phyloP scores from a whole-genome alignment of 2,329 filamentous ascomycete species.

The Aspergillus sp. region DNA sequence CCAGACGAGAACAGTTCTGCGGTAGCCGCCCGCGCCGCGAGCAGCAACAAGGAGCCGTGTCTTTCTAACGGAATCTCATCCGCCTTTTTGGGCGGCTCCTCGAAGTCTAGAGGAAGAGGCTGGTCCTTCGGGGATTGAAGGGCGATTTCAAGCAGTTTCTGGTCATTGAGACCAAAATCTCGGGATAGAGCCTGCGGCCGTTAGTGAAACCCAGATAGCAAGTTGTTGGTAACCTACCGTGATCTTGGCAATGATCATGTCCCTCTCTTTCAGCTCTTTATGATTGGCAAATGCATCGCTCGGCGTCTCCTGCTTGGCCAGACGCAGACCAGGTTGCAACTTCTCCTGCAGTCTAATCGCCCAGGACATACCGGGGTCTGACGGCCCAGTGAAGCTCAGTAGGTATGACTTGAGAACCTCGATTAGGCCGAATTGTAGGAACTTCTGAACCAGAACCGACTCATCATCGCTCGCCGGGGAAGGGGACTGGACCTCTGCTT shows the following conservation, averaged over 20 bases:
- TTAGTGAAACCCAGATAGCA: conserved; percentile 5
- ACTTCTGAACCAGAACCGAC: conserved; percentile 52
- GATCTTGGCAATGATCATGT: conserved; percentile 60
- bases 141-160: conserved; percentile 51
- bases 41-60: conserved; percentile 56
- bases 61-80: conserved; percentile 59
- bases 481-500: conserved; percentile 50
- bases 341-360: conserved; percentile 59
- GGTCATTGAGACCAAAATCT: conserved; percentile 54
- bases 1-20: conserved; percentile 52
- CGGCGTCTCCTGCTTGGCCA: conserved; percentile 53
- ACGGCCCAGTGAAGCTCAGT: conserved; percentile 40
- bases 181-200: conserved; percentile 51
- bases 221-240: conserved; percentile 36
- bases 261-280: conserved; percentile 53
- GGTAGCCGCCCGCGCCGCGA: conserved; percentile 55
- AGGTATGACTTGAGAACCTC: conserved; percentile 65
- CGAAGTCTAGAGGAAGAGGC: conserved; percentile 52
- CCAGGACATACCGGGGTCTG: conserved; percentile 47
- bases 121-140: conserved; percentile 43
- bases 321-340: conserved; percentile 53
- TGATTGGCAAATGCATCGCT: conserved; percentile 54
- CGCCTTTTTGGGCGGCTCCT: conserved; percentile 55
- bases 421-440: conserved; percentile 64
- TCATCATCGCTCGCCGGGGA: conserved; percentile 50